Percentiles rank a stretch among this genome's conserved stretches.
phyloP scores from a whole-genome alignment of 129 eudicot genomes.

The Artemisia argyi region DNA sequence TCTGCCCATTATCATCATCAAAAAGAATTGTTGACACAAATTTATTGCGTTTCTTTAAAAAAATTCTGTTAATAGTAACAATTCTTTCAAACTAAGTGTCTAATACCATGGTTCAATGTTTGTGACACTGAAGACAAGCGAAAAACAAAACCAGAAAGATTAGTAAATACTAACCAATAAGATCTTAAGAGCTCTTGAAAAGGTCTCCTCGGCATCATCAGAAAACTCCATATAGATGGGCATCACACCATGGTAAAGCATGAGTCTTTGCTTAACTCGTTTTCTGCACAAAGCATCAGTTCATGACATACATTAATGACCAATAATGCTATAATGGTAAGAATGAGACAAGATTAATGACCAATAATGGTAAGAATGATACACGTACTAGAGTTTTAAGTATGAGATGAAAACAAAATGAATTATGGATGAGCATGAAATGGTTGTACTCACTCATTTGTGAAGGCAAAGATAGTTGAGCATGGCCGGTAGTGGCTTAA shows the following conservation, averaged over 20 bases:
- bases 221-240: conserved; percentile 95
- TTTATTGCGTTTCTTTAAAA: not conserved
- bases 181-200: conserved; percentile 77
- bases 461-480: conserved; percentile 90
- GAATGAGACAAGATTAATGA: conserved; percentile 1
- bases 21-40: not conserved
- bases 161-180: conserved; percentile 54
- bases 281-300: conserved; percentile 44
- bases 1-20: not conserved
- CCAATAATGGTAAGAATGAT: conserved; percentile 4
- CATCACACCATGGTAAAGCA: conserved; percentile 86
- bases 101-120: not conserved
- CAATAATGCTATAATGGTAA: not conserved
- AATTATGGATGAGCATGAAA: not conserved
- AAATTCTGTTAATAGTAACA: not conserved
- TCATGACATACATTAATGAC: not conserved
- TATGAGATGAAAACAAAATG: not conserved
- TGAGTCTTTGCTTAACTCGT: conserved; percentile 84
- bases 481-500: conserved; percentile 92
- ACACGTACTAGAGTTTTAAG: not conserved
- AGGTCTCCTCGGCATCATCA: conserved; percentile 96
- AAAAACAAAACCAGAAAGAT: not conserved
- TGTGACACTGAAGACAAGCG: not conserved
- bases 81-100: not conserved
- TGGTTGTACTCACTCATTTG: conserved; percentile 70